phyloP scores from a whole-genome alignment of 169 alveolate species.

The Plasmodium ovale region DNA sequence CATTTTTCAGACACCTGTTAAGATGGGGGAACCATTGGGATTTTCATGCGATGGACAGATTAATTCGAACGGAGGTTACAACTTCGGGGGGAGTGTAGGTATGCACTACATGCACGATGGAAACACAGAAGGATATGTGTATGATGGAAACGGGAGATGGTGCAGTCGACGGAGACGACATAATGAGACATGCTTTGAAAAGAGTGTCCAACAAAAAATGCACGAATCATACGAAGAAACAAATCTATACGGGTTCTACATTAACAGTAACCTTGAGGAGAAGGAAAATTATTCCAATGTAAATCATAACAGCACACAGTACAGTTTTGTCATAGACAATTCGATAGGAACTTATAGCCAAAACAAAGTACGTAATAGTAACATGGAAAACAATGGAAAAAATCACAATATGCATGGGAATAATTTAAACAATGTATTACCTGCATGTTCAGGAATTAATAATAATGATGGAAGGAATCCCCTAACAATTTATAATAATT shows the following conservation, averaged over 20 bases:
- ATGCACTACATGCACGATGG: too few relatives aligned
- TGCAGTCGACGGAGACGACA: too few relatives aligned
- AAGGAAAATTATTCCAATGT: not conserved
- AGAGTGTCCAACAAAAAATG: not conserved
- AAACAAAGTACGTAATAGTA: too few relatives aligned
- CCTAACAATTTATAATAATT: not conserved
- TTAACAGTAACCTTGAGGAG: not conserved
- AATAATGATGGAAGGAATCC: not conserved
- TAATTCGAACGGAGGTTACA: too few relatives aligned
- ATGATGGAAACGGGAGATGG: too few relatives aligned
- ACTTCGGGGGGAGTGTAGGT: too few relatives aligned
- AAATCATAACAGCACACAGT: not conserved
- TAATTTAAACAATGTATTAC: not conserved
- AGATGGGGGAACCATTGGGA: too few relatives aligned
- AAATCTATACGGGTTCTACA: conserved; percentile 1
- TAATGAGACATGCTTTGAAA: too few relatives aligned
- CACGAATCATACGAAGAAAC: conserved; percentile 10
- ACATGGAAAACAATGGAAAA: not conserved
- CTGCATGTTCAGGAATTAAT: not conserved
- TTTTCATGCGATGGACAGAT: too few relatives aligned
- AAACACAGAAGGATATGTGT: too few relatives aligned
- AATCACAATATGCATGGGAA: conserved; percentile 1
- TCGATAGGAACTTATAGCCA: too few relatives aligned
- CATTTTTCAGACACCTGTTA: too few relatives aligned
- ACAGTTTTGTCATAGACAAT: not conserved